Evolutionary conservation across 75 land plant species (phyloP).

Genomic region (Gnetum montanum): DNA sequence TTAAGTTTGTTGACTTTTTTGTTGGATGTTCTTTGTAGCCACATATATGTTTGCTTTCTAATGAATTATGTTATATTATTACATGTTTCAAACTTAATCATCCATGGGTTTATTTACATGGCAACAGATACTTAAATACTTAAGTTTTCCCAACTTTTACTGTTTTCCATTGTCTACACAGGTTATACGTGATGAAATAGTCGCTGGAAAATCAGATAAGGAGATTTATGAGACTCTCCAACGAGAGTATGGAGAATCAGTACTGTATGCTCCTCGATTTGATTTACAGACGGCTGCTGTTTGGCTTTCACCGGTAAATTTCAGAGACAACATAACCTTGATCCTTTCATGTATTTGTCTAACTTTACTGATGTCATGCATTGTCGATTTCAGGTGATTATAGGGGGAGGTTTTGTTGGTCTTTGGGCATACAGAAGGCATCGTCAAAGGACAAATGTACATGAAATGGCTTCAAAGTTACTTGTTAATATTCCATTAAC

Average conservation of each 20-base stretch:
- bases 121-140: too few relatives aligned
- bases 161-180: conserved; percentile 14
- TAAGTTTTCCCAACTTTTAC: too few relatives aligned
- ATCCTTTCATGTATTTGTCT: neutral
- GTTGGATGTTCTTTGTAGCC: too few relatives aligned
- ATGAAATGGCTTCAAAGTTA: conserved; percentile 55
- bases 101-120: too few relatives aligned
- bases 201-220: conserved; percentile 58
- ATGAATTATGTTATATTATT: too few relatives aligned
- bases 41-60: too few relatives aligned
- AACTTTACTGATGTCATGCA: neutral
- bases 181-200: conserved; percentile 78
- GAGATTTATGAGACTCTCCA: conserved; percentile 64
- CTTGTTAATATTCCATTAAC: conserved; percentile 57
- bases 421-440: conserved; percentile 52
- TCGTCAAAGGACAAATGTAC: conserved; percentile 50
- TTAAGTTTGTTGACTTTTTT: too few relatives aligned
- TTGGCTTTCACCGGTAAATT: conserved; percentile 70
- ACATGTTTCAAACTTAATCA: too few relatives aligned
- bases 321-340: neutral
- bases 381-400: conserved; percentile 18
- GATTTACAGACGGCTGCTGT: conserved; percentile 75
- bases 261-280: conserved; percentile 72
- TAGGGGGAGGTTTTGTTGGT: conserved; percentile 28
- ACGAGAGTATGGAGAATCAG: conserved; percentile 73